A percentile compares a stretch with the other conserved stretches of the same genome.
phyloP scores from a whole-genome alignment of 768 basidiomycete genomes.

The Lactarius quietus region DNA sequence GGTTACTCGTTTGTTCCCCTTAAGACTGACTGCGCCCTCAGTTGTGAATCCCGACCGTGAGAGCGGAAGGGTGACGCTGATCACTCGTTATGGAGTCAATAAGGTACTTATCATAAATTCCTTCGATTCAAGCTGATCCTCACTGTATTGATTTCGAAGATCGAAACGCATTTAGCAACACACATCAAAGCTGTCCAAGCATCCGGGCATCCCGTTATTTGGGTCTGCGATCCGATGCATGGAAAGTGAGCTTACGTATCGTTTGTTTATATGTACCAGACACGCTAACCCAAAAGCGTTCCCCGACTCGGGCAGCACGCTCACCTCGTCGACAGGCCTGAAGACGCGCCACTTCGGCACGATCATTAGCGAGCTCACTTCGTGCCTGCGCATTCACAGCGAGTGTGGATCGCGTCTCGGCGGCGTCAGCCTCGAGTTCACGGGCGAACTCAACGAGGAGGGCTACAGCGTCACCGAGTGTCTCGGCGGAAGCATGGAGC shows the following conservation, averaged over 20 bases:
- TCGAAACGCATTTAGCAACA: conserved; percentile 65
- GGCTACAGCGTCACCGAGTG: conserved; percentile 82
- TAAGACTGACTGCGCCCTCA: conserved; percentile 32
- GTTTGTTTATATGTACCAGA: neutral
- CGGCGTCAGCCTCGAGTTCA: conserved; percentile 87
- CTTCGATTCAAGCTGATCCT: neutral
- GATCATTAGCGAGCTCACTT: conserved; percentile 83
- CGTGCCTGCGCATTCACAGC: conserved; percentile 78
- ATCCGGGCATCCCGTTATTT: conserved; percentile 83
- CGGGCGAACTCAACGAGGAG: conserved; percentile 78
- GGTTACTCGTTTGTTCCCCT: neutral
- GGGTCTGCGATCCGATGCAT: conserved; percentile 99
- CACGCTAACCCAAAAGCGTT: neutral
- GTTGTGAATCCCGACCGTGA: conserved; percentile 88
- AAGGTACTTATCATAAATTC: conserved; percentile 49
- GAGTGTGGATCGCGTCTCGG: conserved; percentile 70
- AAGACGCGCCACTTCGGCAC: conserved; percentile 90
- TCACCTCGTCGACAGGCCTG: conserved; percentile 71
- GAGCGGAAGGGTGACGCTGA: conserved; percentile 79
- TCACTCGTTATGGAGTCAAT: conserved; percentile 88
- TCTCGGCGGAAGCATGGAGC: conserved; percentile 93
- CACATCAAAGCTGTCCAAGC: conserved; percentile 81
- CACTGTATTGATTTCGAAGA: conserved; percentile 40
- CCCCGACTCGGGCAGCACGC: conserved; percentile 54
- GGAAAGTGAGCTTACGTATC: conserved; percentile 73